phyloP scores from a whole-genome alignment of 192 early-diverging fungal genomes.

The Linnemannia hyalina region DNA sequence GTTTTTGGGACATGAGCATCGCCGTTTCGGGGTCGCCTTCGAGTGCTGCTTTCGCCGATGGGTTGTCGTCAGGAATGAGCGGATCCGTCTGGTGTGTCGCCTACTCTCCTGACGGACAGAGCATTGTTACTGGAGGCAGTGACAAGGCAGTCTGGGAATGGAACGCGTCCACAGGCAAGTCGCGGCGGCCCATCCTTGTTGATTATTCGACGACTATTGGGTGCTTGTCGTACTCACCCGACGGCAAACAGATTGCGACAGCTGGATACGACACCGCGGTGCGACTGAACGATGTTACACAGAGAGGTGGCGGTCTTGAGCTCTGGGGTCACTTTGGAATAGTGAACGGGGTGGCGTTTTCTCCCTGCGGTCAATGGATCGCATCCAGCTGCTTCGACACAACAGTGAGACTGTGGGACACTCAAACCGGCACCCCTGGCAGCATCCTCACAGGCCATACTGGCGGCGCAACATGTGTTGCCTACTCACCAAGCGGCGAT shows the following conservation, averaged over 20 bases:
- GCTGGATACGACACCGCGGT: neutral
- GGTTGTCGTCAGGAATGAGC: no score
- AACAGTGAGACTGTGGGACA: slow-evolving; percentile 2
- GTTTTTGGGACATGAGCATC: neutral
- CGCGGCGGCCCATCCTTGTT: neutral
- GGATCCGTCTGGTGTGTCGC: neutral
- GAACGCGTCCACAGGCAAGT: neutral
- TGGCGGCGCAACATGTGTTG: neutral
- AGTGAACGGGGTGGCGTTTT: neutral
- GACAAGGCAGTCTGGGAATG: neutral
- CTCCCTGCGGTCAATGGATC: neutral
- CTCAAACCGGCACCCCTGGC: neutral
- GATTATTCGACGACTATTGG: neutral
- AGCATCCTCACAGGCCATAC: neutral
- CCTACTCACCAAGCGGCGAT: slow-evolving; percentile 14
- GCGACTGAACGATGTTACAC: neutral
- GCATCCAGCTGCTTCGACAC: neutral
- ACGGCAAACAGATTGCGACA: neutral
- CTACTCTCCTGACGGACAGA: neutral
- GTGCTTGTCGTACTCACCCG: neutral
- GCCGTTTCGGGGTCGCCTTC: neutral
- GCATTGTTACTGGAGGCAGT: neutral
- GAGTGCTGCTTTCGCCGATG: neutral
- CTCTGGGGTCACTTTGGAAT: neutral
- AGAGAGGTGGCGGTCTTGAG: neutral